These are phyloP conservation scores for Rhizopogon vulgaris DNA, from an alignment of 768 basidiomycete genomes.

Conservation along the genomic window DNA sequence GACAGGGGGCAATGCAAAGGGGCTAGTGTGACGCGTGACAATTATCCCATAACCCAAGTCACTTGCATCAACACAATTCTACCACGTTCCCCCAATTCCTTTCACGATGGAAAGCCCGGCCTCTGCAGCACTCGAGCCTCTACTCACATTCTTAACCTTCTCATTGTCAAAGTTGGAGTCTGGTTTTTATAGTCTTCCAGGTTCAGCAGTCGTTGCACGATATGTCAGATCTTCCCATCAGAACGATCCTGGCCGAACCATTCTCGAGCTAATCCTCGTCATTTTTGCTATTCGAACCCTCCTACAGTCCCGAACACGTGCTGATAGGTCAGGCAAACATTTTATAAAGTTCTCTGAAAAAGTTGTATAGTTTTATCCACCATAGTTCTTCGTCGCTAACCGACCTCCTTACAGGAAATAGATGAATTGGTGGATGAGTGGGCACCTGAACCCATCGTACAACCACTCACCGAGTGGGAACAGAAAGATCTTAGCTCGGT, in stretches of 20 bases:
- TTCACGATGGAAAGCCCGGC: conserved; percentile 29
- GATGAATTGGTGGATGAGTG: conserved; percentile 96
- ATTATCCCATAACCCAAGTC: no score
- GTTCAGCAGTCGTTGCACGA: conserved; percentile 77
- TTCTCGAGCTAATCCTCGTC: conserved; percentile 84
- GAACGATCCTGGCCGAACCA: conserved; percentile 89
- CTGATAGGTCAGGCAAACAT: conserved; percentile 78
- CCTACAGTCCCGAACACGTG: conserved; percentile 83
- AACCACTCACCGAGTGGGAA: conserved; percentile 53
- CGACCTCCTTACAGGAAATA: conserved; percentile 61
- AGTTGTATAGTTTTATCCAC: conserved; percentile 36
- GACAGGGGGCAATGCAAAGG: no score
- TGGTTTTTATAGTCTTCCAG: conserved; percentile 70
- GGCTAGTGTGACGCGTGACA: no score
- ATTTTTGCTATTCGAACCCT: conserved; percentile 87
- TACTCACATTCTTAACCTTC: conserved; percentile 63
- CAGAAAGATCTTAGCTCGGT: conserved; percentile 64
- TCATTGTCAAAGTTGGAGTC: conserved; percentile 54
- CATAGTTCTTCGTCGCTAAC: background rate
- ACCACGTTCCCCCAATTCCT: background rate
- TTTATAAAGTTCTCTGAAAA: conserved; percentile 90
- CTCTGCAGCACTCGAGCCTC: conserved; percentile 35
- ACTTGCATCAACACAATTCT: no score
- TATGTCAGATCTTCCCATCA: conserved; percentile 94
- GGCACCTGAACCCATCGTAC: conserved; percentile 78